Evolutionary conservation across 768 basidiomycete species (phyloP).

Genomic region (Mycena olivaceomarginata): DNA sequence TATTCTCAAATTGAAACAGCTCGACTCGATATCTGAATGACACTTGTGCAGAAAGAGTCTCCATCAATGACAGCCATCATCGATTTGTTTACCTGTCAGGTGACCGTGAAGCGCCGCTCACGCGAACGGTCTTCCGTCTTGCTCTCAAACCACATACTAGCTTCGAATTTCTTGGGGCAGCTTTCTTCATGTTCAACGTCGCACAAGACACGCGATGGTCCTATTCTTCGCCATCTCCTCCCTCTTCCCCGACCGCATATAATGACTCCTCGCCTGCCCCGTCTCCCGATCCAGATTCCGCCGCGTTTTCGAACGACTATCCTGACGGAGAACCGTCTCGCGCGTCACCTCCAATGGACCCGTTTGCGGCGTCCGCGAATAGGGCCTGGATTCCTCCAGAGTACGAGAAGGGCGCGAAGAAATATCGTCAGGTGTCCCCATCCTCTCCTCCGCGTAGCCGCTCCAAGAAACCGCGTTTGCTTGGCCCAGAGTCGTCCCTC

Average conservation of each 20-base stretch:
- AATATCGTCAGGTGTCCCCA: slow-evolving; percentile 49
- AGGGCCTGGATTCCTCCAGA: slow-evolving; percentile 60
- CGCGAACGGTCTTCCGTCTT: background rate
- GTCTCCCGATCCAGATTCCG: slow-evolving; percentile 63
- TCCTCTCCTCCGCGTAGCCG: slow-evolving; percentile 46
- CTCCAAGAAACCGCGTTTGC: slow-evolving; percentile 43
- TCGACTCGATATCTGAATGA: too few species aligned
- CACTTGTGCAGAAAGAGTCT: too few species aligned
- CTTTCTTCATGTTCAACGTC: slow-evolving; percentile 4
- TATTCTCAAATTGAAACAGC: too few species aligned
- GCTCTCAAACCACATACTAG: too few species aligned
- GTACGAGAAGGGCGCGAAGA: slow-evolving; percentile 64
- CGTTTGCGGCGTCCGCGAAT: slow-evolving; percentile 77
- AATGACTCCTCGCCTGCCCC: slow-evolving; percentile 70
- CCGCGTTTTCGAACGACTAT: slow-evolving; percentile 9
- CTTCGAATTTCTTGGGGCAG: too few species aligned
- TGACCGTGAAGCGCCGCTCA: background rate
- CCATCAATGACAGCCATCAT: too few species aligned
- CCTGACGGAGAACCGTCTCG: slow-evolving; percentile 26
- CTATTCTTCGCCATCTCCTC: slow-evolving; percentile 45
- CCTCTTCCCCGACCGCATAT: slow-evolving; percentile 55
- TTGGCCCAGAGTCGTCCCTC: slow-evolving; percentile 29
- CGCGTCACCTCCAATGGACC: slow-evolving; percentile 62
- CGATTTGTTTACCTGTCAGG: background rate
- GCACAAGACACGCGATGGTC: slow-evolving; percentile 12